Evolutionary conservation across 169 alveolate species (phyloP).

Genomic region (Plasmodium fragile): DNA sequence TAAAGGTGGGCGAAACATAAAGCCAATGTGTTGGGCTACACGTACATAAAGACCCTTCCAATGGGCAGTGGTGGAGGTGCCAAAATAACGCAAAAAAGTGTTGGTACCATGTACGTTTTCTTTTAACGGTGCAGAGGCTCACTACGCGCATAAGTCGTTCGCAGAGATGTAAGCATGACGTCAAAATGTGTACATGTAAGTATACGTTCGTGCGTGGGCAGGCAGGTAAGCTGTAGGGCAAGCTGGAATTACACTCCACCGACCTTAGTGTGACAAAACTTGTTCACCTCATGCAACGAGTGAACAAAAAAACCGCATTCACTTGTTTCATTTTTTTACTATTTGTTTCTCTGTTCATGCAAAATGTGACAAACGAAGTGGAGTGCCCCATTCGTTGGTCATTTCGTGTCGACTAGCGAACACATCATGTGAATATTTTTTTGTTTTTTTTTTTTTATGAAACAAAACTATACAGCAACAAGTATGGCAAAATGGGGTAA

Average conservation of each 20-base stretch:
- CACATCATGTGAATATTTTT: background rate
- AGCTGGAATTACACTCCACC: background rate
- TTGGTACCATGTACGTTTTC: background rate
- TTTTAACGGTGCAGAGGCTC: background rate
- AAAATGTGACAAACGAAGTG: background rate
- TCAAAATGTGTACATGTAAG: background rate
- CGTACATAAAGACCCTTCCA: background rate
- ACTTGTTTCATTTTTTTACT: background rate
- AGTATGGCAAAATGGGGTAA: background rate
- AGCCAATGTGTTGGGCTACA: background rate
- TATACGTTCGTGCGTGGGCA: background rate
- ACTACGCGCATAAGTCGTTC: background rate
- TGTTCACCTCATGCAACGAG: background rate
- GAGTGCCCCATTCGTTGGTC: background rate
- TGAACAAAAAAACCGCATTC: background rate
- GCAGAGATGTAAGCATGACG: background rate
- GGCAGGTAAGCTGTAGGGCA: background rate
- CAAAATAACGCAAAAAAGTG: background rate
- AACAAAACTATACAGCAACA: background rate
- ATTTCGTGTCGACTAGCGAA: background rate
- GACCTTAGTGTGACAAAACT: background rate
- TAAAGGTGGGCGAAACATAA: background rate
- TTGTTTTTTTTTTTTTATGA: background rate
- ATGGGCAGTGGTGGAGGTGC: background rate
- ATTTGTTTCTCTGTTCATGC: background rate